Evolutionary conservation across 495 filamentous ascomycete species (phyloP), one percentile per base, ranked within the genome.

Genomic region (Lasiosphaeria hispida): DNA sequence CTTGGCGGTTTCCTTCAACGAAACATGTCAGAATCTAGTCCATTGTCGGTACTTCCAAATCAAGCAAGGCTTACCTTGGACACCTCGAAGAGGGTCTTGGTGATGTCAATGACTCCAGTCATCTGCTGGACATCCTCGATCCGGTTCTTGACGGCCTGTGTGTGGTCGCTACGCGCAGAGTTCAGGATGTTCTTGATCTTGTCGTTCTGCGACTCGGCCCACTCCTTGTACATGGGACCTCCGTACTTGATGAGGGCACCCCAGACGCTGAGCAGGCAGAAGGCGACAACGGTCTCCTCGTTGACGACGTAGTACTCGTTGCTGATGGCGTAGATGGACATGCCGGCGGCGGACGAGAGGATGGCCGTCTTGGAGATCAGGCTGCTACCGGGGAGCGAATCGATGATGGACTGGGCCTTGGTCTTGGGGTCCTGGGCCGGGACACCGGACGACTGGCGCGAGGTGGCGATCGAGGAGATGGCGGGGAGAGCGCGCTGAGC

Each of bases 221-320:
- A 99, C 72, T 94, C 83, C 68, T 77, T 83, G 82, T 96, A 97
- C 78, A 87, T 80, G 45, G 94, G 94, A 47, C 93, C 94, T 67
- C 86, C 92, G 73, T 89, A 97, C 77, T 95, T 91, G 72, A 84
- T 90, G 64, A 96, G 81, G 51, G 85, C 91, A 66, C 77, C 88
- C 85, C 95, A 97, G 59, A 97, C 87, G 68, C 85, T 91, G 67
- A 97, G 79, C 58, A 97, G 78, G 72, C 85, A 90, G 78, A 99
- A 81, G 53, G 89, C 88, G 65, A 95, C 88, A 67, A 99, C 86
- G 57, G 92, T 83, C 81, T 99, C 95, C 81, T 97, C 93, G 79
- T 97, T 99, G 75, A 99, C 81, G 72, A 99, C 90, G 75, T 97
- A 99, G 80, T 97, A 87, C 81, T 99, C 95, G 78, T 96, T 99